These are phyloP conservation scores for Eucalyptus polyanthemos DNA, from an alignment of 345 rosid species.

Conservation along the genomic window DNA sequence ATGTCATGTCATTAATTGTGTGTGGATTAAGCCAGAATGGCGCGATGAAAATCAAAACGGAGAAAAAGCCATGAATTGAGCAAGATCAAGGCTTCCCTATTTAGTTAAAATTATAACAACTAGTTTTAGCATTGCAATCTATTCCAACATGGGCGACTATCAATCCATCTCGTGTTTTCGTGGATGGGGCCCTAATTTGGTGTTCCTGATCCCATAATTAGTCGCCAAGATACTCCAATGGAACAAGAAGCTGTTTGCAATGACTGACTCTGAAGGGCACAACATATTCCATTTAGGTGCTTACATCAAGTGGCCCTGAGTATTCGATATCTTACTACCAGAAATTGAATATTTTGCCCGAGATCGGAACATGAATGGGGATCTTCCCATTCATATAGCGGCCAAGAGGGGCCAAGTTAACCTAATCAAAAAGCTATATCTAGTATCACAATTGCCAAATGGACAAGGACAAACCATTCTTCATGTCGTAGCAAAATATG, in stretches of 20 bases:
- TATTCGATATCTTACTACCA: neutral
- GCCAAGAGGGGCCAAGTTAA: neutral
- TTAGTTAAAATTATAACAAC: neutral
- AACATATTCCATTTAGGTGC: neutral
- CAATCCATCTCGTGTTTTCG: neutral
- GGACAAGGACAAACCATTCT: neutral
- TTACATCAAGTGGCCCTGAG: fast-evolving
- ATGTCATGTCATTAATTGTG: neutral
- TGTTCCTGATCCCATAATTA: neutral
- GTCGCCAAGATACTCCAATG: neutral
- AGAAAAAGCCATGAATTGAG: neutral
- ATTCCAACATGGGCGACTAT: neutral
- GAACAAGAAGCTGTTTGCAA: neutral
- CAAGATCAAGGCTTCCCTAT: no score
- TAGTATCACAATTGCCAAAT: neutral
- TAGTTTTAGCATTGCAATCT: neutral
- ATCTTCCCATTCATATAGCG: neutral
- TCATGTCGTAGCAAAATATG: neutral
- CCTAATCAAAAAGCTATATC: neutral
- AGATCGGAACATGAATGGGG: no score
- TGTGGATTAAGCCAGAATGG: neutral
- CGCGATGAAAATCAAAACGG: neutral
- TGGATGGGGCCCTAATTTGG: neutral
- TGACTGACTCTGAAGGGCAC: neutral
- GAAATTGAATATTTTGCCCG: neutral